Conservation (phyloP, 1,284 basidiomycete genomes). For the Cerioporus squamosus region DNA sequence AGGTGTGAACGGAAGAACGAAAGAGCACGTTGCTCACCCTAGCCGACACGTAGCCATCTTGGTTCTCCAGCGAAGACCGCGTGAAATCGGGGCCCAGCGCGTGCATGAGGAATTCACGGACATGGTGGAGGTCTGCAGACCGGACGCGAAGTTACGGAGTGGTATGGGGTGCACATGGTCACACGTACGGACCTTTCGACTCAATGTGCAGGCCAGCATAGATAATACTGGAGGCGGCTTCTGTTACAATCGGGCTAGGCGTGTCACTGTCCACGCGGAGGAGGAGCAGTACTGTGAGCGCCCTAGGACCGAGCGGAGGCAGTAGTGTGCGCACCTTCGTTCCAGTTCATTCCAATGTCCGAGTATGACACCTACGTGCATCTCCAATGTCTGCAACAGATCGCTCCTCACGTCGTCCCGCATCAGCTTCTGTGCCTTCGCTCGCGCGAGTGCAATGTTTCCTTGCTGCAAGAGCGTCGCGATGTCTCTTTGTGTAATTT, state of each 20-base stretch:
- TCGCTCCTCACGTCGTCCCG: constrained; percentile 65
- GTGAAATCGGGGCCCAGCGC: constrained; percentile 61
- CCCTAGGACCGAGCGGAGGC: neutral
- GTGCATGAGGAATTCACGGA: constrained; percentile 58
- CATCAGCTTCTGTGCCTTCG: constrained; percentile 69
- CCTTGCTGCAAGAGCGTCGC: constrained; percentile 64
- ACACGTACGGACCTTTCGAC: constrained; percentile 52
- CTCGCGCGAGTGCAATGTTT: constrained; percentile 63
- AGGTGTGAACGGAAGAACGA: neutral
- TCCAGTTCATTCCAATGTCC: constrained; percentile 63
- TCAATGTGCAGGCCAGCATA: constrained; percentile 60
- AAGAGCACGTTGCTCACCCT: constrained; percentile 42
- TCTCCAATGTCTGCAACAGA: constrained; percentile 65
- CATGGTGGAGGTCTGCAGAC: constrained; percentile 56
- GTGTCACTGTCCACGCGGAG: constrained; percentile 32
- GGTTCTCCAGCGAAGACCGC: constrained; percentile 54
- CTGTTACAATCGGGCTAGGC: constrained; percentile 54
- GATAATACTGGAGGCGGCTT: constrained; percentile 71
- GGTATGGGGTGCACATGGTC: neutral
- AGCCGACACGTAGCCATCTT: constrained; percentile 57
- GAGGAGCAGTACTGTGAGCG: neutral
- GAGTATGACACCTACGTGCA: constrained; percentile 64
- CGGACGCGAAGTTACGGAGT: neutral
- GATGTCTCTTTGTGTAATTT: constrained; percentile 66
- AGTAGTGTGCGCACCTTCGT: constrained; percentile 41